These are phyloP conservation scores for Scytalidium sp. DNA, from an alignment of 2,329 filamentous ascomycete species.

Conservation along the genomic window DNA sequence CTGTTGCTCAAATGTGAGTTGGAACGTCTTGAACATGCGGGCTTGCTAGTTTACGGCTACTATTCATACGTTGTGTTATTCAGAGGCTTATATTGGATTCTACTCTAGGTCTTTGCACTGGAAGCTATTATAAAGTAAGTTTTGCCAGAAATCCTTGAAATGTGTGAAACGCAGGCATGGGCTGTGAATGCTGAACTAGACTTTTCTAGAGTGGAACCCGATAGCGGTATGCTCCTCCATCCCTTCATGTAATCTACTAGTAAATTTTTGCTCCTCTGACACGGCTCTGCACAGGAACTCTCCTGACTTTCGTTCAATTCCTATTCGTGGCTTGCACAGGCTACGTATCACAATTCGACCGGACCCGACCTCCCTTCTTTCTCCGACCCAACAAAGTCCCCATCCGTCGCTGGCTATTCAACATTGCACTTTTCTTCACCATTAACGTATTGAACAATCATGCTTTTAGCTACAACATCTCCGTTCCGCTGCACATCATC, in stretches of 20 bases:
- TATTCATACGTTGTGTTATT: neutral
- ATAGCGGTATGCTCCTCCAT: conserved; percentile 62
- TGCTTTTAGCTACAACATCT: conserved; percentile 95
- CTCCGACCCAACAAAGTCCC: conserved; percentile 78
- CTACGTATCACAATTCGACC: conserved; percentile 72
- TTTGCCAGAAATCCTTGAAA: conserved; percentile 2
- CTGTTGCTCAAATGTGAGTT: conserved; percentile 84
- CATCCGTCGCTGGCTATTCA: conserved; percentile 78
- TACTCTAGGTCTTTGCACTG: conserved; percentile 84
- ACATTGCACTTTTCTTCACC: conserved; percentile 85
- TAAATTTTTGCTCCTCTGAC: conserved; percentile 10
- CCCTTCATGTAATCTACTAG: neutral
- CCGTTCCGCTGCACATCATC: conserved; percentile 95
- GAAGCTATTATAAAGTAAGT: conserved; percentile 92
- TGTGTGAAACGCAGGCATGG: too few relatives aligned
- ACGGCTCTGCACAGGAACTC: conserved; percentile 56
- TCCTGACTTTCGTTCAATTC: conserved; percentile 88
- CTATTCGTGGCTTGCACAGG: conserved; percentile 77
- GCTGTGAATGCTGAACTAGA: conserved; percentile 18
- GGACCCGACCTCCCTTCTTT: conserved; percentile 65
- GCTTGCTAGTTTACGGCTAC: conserved; percentile 3
- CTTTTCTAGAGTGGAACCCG: conserved; percentile 67
- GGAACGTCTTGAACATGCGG: conserved; percentile 4
- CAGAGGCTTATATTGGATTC: conserved; percentile 22
- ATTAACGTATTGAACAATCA: conserved; percentile 98